phyloP scores from a whole-genome alignment of 2,329 filamentous ascomycete species.

The Periconia sp. region DNA sequence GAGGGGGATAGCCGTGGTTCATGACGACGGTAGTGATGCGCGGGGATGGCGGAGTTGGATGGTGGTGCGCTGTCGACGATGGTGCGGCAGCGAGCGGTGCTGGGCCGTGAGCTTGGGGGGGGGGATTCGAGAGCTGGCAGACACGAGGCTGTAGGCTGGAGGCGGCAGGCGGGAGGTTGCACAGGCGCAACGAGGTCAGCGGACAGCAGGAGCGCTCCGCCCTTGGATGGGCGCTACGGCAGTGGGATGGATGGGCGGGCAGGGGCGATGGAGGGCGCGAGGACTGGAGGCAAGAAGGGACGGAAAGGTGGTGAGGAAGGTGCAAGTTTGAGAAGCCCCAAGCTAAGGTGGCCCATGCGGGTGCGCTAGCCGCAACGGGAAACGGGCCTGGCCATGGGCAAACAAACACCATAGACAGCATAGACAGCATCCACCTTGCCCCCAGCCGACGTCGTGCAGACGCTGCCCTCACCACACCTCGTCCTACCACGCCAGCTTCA shows the following conservation, averaged over 20 bases:
- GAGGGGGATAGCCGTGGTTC: constrained; percentile 72
- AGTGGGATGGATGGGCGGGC: constrained; percentile 19
- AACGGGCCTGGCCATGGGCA: not conserved
- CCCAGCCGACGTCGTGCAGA: constrained; percentile 1
- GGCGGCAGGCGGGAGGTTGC: constrained; percentile 27
- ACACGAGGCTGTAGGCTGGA: constrained; percentile 7
- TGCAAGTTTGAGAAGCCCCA: constrained; percentile 1
- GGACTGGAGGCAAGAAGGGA: constrained; percentile 6
- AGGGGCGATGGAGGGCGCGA: constrained; percentile 16
- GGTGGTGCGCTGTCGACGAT: not conserved
- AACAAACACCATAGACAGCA: too few species aligned
- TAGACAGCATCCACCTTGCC: not conserved
- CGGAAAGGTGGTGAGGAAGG: constrained; percentile 16
- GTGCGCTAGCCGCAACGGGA: not conserved
- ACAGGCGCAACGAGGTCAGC: constrained; percentile 8
- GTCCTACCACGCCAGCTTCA: too few species aligned
- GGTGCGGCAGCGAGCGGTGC: not conserved
- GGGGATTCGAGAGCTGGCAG: not conserved
- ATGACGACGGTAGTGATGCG: constrained; percentile 55
- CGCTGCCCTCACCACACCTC: too few species aligned
- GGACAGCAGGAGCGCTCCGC: constrained; percentile 20
- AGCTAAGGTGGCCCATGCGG: not conserved
- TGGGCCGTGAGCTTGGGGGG: not conserved
- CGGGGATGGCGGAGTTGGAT: constrained; percentile 1
- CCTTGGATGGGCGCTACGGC: constrained; percentile 31